Evolutionary conservation across 1,139 yeast genomes (phyloP).

Genomic region (Geotrichum phurueaensis): DNA sequence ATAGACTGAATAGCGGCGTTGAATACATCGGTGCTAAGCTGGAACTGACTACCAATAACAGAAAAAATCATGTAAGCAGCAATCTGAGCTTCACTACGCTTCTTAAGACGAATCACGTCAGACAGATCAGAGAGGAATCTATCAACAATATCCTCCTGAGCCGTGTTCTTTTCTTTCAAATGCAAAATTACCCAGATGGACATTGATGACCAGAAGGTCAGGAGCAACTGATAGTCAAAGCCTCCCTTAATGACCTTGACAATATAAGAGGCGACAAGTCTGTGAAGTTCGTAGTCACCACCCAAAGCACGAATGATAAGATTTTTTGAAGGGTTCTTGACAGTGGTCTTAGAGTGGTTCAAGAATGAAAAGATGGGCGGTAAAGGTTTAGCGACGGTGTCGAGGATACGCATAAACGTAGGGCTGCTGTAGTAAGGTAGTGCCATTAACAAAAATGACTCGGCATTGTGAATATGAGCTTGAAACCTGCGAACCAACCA

Average conservation of each 20-base stretch:
- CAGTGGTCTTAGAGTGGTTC: slow-evolving; percentile 57
- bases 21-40: slow-evolving; percentile 57
- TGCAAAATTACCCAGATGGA: slow-evolving; percentile 62
- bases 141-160: slow-evolving; percentile 36
- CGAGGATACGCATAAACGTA: slow-evolving; percentile 66
- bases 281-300: slow-evolving; percentile 61
- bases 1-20: slow-evolving; percentile 69
- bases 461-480: slow-evolving; percentile 74
- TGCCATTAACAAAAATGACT: slow-evolving; percentile 58
- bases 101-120: slow-evolving; percentile 28
- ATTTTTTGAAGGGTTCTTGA: slow-evolving; percentile 58
- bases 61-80: slow-evolving; percentile 79
- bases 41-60: slow-evolving; percentile 68
- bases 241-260: slow-evolving; percentile 42
- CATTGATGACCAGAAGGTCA: slow-evolving; percentile 72
- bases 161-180: slow-evolving; percentile 35
- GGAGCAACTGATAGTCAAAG: slow-evolving; percentile 52
- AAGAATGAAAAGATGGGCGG: slow-evolving; percentile 78
- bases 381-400: slow-evolving; percentile 53
- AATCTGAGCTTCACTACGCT: slow-evolving; percentile 60
- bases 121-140: slow-evolving; percentile 45
- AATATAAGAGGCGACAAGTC: slow-evolving; percentile 57
- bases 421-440: slow-evolving; percentile 74
- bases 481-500: slow-evolving; percentile 94
- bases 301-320: slow-evolving; percentile 65